Evolutionary conservation across 1,284 basidiomycete genomes (phyloP), one percentile per base, ranked within the genome.

Genomic region (Irpex rosettiformis): DNA sequence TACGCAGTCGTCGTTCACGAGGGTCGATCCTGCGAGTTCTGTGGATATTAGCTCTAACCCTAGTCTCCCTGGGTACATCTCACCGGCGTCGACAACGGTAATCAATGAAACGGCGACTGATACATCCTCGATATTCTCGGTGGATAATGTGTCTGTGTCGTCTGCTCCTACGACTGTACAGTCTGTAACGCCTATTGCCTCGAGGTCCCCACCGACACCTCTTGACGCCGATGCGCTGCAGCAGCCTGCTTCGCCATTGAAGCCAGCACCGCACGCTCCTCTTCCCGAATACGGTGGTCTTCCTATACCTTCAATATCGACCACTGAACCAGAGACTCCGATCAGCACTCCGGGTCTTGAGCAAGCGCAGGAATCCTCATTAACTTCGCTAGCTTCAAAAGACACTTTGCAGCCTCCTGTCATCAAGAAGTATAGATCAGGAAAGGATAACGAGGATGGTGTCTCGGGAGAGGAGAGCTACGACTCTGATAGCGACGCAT

Each of bases 271-370:
- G 16, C 37, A 56, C 18, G 56, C 54, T 43, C 29, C 60, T 2
- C 18, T 62, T 22, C 54, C 55, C 11, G 69, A 67, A 2, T 77
- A 75, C 54, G 72, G 70, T 7, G 75, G 76, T 0, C 62, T 79
- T 10, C 73, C 77, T 2, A 80, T 86, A 51, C 84, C 84, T 11
- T 72, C 67, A 8, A 84, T 86, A 57, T 78, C 81, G 3, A 84
- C 80, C 1, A 81, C 80, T 33, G 76, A 68, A 2, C 76, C 79
- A 1, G 77, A 80, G 28, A 73, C 74, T 0, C 74, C 77, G 1
- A 52, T 62, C 1, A 33, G 56, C 49, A 21, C 16, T 28, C 10
- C 22, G 21, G 10, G 27, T 6, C 4, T 11, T 8, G 22, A 51
- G 22, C 48, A 51, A n/a, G 6, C 13, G 21, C 24, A 51, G 21